phyloP scores from a whole-genome alignment of 2,329 filamentous ascomycete species.

The Metarhizium humberi region DNA sequence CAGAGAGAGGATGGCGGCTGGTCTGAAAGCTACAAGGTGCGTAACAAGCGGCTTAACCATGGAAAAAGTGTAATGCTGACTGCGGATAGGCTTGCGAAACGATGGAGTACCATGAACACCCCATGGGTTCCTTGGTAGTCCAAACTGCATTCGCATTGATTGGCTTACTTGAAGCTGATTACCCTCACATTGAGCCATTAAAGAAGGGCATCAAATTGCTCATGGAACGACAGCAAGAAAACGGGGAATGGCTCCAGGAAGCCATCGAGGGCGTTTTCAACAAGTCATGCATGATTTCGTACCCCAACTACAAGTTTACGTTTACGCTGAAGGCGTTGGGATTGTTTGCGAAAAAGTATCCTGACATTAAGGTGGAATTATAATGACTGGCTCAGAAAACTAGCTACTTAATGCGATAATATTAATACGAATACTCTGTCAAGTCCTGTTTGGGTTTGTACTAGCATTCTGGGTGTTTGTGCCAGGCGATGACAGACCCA shows the following conservation, averaged over 20 bases:
- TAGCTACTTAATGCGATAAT: not conserved
- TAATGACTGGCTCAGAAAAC: not conserved
- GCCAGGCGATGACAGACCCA: too few relatives aligned
- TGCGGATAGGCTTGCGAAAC: conserved; percentile 59
- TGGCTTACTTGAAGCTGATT: conserved; percentile 72
- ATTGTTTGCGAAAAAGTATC: conserved; percentile 70
- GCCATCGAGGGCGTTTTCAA: conserved; percentile 98
- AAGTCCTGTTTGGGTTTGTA: not conserved
- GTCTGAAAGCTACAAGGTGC: conserved; percentile 83
- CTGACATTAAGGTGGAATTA: conserved; percentile 45
- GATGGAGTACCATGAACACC: conserved; percentile 65
- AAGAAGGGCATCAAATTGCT: conserved; percentile 68
- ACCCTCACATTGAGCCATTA: conserved; percentile 64
- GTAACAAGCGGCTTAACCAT: conserved; percentile 7
- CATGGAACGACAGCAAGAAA: conserved; percentile 73
- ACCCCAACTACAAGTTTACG: conserved; percentile 97
- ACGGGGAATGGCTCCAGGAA: conserved; percentile 93
- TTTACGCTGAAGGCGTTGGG: conserved; percentile 92
- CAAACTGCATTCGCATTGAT: conserved; percentile 90
- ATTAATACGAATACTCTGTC: not conserved
- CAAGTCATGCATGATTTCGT: conserved; percentile 98
- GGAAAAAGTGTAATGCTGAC: conserved; percentile 9
- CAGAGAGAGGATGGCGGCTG: conserved; percentile 88
- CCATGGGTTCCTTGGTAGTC: conserved; percentile 73
- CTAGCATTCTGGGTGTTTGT: too few relatives aligned